phyloP scores from a whole-genome alignment of 306 rosid species.

The Acacia crassicarpa region DNA sequence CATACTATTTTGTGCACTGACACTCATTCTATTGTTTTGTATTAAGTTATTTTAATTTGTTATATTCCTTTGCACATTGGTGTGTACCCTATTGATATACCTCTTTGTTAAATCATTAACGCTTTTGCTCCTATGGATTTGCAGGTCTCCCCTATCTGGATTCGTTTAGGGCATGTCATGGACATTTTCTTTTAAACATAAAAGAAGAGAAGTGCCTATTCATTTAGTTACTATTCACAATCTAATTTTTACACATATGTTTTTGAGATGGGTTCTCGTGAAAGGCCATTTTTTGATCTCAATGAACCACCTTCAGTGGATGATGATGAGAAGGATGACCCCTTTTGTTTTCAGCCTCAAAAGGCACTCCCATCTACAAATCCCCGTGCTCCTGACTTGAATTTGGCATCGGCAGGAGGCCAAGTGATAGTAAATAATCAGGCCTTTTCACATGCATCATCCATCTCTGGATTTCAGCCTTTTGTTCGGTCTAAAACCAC shows the following conservation, averaged over 20 bases:
- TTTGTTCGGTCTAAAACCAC: conserved; percentile 34
- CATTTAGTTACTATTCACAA: conserved; percentile 28
- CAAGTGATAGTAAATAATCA: conserved; percentile 67
- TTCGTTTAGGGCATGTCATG: conserved; percentile 53
- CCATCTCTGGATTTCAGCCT: conserved; percentile 84
- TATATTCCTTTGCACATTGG: neutral
- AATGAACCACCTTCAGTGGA: conserved; percentile 93
- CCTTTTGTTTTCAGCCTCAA: conserved; percentile 59
- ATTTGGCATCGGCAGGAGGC: conserved; percentile 51
- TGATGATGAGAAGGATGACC: conserved; percentile 60
- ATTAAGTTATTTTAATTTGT: neutral
- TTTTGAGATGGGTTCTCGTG: conserved; percentile 97
- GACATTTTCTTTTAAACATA: conserved; percentile 38
- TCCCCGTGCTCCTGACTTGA: conserved; percentile 49
- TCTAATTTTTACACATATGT: conserved; percentile 72
- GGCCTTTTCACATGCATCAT: conserved; percentile 84
- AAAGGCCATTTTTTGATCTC: conserved; percentile 90
- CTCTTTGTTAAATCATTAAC: neutral
- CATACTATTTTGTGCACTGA: neutral
- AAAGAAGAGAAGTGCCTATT: conserved; percentile 31
- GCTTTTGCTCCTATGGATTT: conserved; percentile 5
- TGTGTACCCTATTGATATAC: neutral
- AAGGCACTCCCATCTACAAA: conserved; percentile 68
- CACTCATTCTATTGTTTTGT: neutral
- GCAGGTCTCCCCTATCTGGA: conserved; percentile 22